These are phyloP conservation scores for Trypanosoma mega DNA, from an alignment of 208 protist species.

Conservation along the genomic window DNA sequence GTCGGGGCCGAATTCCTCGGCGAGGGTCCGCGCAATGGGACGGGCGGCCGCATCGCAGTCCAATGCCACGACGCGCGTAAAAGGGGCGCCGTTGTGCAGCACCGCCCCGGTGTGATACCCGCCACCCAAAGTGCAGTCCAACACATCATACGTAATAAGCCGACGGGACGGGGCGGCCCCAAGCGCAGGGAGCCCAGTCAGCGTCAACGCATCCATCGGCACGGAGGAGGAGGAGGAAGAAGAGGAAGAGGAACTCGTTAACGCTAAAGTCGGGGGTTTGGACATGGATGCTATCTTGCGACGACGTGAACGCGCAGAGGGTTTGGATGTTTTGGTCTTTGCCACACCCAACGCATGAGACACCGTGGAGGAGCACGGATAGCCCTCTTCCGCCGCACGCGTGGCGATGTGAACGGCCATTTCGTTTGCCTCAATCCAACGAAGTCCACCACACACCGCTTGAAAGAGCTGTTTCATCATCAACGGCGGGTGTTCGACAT, in stretches of 20 bases:
- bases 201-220: slow-evolving; percentile 19
- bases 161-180: slow-evolving; percentile 38
- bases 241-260: too few relatives aligned
- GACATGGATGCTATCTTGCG: too few relatives aligned
- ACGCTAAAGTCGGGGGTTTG: too few relatives aligned
- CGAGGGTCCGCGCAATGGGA: slow-evolving; percentile 41
- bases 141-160: slow-evolving; percentile 77
- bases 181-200: slow-evolving; percentile 23
- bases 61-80: slow-evolving; percentile 83
- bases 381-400: slow-evolving; percentile 72
- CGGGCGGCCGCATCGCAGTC: slow-evolving; percentile 71
- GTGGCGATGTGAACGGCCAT: slow-evolving; percentile 70
- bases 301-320: too few relatives aligned
- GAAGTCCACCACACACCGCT: slow-evolving; percentile 69
- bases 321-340: slow-evolving; percentile 14
- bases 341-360: slow-evolving; percentile 34
- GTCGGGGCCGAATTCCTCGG: slow-evolving; percentile 56
- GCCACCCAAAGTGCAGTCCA: slow-evolving; percentile 86
- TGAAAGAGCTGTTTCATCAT: slow-evolving; percentile 88
- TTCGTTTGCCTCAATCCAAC: slow-evolving; percentile 70
- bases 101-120: slow-evolving; percentile 81
- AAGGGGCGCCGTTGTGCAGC: slow-evolving; percentile 78
- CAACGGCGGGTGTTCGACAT: slow-evolving; percentile 81
- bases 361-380: slow-evolving; percentile 40
- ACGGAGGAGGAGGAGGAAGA: too few relatives aligned